Percentiles rank a stretch among this genome's conserved stretches.
Evolutionary conservation across 2,329 filamentous ascomycete species (phyloP).

Genomic region (Trichoderma sp.): DNA sequence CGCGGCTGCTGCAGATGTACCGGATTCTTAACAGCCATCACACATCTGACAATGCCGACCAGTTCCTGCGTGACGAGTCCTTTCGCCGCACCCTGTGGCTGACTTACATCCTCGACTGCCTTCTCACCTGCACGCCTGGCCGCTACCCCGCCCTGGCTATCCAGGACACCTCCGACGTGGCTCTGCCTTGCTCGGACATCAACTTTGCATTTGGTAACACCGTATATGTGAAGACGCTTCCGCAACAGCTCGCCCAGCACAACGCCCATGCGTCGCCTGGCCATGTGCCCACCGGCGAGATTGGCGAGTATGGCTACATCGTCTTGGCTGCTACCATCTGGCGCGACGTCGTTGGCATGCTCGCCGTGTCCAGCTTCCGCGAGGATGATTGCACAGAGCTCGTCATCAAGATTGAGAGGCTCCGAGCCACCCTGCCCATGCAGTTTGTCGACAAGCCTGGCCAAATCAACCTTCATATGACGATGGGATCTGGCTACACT

Average conservation of each 20-base stretch:
- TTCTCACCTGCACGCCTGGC: conserved; percentile 59
- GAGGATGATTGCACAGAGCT: conserved; percentile 51
- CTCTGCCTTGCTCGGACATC: conserved; percentile 58
- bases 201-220: conserved; percentile 62
- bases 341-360: conserved; percentile 60
- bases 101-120: conserved; percentile 61
- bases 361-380: conserved; percentile 51
- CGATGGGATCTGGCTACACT: conserved; percentile 61
- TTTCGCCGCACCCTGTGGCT: conserved; percentile 61
- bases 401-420: conserved; percentile 52
- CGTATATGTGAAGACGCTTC: conserved; percentile 56
- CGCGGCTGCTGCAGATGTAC: conserved; percentile 64
- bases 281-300: conserved; percentile 45
- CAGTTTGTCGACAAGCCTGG: conserved; percentile 60
- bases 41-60: conserved; percentile 49
- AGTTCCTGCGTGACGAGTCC: conserved; percentile 59
- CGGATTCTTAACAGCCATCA: conserved; percentile 56
- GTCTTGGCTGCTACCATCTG: conserved; percentile 59
- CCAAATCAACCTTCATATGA: conserved; percentile 60
- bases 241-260: conserved; percentile 37
- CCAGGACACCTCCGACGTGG: conserved; percentile 53
- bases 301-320: conserved; percentile 61
- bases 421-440: conserved; percentile 53
- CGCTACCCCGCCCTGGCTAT: conserved; percentile 54
- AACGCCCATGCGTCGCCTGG: conserved; percentile 31